These are phyloP conservation scores for Ceratobasidium theobromae DNA, from an alignment of 1,284 basidiomycete genomes.

Conservation along the genomic window DNA sequence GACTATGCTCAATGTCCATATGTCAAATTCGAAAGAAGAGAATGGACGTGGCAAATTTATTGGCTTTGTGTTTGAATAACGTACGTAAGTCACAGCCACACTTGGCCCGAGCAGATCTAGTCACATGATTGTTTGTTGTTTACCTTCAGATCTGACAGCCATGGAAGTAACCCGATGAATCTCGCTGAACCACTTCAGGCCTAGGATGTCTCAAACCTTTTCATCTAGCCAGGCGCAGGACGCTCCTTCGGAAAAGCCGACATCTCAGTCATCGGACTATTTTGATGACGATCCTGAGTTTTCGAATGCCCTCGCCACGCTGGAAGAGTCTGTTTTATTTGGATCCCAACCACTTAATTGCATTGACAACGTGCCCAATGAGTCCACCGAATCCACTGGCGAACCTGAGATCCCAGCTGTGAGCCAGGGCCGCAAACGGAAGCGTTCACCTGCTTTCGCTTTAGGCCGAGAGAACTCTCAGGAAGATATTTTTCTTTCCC, in stretches of 20 bases:
- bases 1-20: no score
- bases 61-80: no score
- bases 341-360: slow-evolving; percentile 22
- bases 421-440: slow-evolving; percentile 22
- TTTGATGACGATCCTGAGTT: slow-evolving; percentile 30
- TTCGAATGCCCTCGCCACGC: slow-evolving; percentile 1
- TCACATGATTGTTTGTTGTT: no score
- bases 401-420: not conserved
- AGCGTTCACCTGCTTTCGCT: not conserved
- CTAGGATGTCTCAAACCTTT: no score
- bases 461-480: slow-evolving; percentile 18
- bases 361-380: slow-evolving; percentile 3
- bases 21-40: no score
- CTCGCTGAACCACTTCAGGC: no score
- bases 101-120: no score
- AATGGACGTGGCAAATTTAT: no score
- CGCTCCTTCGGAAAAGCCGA: slow-evolving; percentile 1
- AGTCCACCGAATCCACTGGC: not conserved
- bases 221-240: no score
- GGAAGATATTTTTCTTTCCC: not conserved
- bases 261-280: slow-evolving; percentile 21
- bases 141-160: no score
- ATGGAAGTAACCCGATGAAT: no score
- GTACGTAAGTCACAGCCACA: no score
- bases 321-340: slow-evolving; percentile 16